Percentiles rank a stretch among this genome's conserved stretches.
phyloP scores from a whole-genome alignment of 2,329 filamentous ascomycete species.

The Epichloe hybrida region DNA sequence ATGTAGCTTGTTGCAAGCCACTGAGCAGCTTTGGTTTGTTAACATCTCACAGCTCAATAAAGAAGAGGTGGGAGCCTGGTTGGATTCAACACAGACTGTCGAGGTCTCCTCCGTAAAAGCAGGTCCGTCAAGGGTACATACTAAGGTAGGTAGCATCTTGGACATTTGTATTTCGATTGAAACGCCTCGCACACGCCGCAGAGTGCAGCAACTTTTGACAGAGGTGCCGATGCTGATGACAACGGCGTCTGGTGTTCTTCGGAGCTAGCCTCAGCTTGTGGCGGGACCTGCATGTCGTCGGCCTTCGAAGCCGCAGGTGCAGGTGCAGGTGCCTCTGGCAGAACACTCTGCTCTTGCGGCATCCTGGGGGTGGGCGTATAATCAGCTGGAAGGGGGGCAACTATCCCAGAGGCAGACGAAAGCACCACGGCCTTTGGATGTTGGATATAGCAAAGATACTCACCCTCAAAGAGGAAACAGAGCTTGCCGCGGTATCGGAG shows the following conservation, averaged over 20 bases:
- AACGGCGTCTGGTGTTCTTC: neutral
- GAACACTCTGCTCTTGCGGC: conserved; percentile 1
- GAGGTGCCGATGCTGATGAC: neutral
- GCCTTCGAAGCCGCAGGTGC: neutral
- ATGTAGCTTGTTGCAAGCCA: conserved; percentile 41
- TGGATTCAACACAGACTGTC: no score
- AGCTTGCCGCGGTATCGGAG: neutral
- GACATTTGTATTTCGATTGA: conserved; percentile 48
- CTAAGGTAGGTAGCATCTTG: conserved; percentile 45
- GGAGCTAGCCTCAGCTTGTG: neutral
- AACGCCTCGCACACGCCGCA: conserved; percentile 41
- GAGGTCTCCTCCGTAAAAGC: no score
- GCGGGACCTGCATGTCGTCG: neutral
- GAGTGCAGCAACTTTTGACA: conserved; percentile 8
- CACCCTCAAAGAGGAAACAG: neutral
- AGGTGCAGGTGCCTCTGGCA: neutral
- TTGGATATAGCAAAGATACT: no score
- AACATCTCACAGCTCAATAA: neutral
- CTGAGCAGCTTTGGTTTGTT: conserved; percentile 37
- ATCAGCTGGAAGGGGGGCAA: neutral
- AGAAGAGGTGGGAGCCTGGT: no score
- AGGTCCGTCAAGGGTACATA: conserved; percentile 23
- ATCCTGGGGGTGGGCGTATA: neutral
- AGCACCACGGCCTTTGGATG: no score
- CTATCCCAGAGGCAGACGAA: no score